Evolutionary conservation across 192 early-diverging fungal genomes (phyloP).

Genomic region (Oehlia diaphana): DNA sequence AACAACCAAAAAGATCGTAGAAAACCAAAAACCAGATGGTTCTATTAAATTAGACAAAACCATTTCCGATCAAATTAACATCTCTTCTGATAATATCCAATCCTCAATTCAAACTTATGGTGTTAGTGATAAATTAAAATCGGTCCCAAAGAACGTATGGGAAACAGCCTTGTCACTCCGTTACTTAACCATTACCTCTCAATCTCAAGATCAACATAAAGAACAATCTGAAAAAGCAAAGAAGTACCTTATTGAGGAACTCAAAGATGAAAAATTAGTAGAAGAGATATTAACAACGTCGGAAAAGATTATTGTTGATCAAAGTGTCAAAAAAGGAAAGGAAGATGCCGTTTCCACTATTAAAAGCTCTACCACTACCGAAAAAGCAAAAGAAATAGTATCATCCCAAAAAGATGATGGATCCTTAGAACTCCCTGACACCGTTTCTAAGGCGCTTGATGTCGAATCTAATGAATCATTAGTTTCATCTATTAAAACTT

Average conservation of each 20-base stretch:
- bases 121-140: not conserved
- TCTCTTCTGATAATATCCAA: not conserved
- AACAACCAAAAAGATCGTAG: not conserved
- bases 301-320: too few relatives aligned
- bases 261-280: too few relatives aligned
- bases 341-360: too few relatives aligned
- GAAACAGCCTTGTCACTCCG: not conserved
- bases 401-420: not conserved
- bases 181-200: not conserved
- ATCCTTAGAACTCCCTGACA: not conserved
- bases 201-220: too few relatives aligned
- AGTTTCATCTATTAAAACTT: not conserved
- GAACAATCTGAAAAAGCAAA: too few relatives aligned
- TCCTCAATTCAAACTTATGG: not conserved
- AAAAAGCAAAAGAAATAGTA: not conserved
- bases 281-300: too few relatives aligned
- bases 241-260: too few relatives aligned
- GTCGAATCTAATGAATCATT: not conserved
- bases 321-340: too few relatives aligned
- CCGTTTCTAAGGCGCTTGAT: not conserved
- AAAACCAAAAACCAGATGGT: not conserved
- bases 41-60: not conserved
- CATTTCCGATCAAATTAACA: not conserved
- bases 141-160: not conserved
- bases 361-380: not conserved